Conservation (phyloP, 75 land plant genomes). For the Pseudotsuga menziesii region DNA sequence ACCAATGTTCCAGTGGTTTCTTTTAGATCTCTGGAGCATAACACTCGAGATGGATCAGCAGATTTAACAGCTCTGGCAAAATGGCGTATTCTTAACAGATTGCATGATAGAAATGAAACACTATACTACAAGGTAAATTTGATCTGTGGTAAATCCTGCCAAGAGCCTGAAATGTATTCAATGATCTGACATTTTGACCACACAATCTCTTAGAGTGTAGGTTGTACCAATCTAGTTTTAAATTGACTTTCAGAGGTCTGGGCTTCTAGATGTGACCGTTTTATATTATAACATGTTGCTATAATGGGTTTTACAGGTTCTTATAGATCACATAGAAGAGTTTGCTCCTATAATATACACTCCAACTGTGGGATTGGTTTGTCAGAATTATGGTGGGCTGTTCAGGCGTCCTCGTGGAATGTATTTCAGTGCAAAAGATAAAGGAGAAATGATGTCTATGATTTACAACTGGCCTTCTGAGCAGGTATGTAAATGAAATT, state of each 20-base stretch:
- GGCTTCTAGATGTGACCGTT: background rate
- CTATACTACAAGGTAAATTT: conserved; percentile 71
- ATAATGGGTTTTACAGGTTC: conserved; percentile 44
- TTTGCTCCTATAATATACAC: conserved; percentile 96
- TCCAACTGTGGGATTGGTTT: conserved; percentile 92
- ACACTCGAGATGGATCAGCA: conserved; percentile 61
- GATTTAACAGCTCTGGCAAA: conserved; percentile 66
- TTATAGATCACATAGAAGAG: conserved; percentile 78
- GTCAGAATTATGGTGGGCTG: conserved; percentile 86
- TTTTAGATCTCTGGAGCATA: conserved; percentile 72
- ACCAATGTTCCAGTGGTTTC: conserved; percentile 54
- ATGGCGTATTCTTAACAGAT: conserved; percentile 89
- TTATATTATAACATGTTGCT: background rate
- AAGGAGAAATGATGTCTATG: conserved; percentile 95
- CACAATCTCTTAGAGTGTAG: background rate
- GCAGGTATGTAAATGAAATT: conserved; percentile 34
- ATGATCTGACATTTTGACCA: background rate
- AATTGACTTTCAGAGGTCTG: background rate
- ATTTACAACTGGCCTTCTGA: conserved; percentile 89
- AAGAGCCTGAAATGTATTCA: background rate
- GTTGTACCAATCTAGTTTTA: background rate
- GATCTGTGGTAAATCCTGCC: background rate
- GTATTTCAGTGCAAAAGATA: conserved; percentile 93
- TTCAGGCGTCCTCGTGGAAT: conserved; percentile 96
- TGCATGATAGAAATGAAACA: conserved; percentile 96